Percentiles rank a stretch among this genome's conserved stretches.
phyloP scores from a whole-genome alignment of 345 rosid species.

The Linum usitatissimum region DNA sequence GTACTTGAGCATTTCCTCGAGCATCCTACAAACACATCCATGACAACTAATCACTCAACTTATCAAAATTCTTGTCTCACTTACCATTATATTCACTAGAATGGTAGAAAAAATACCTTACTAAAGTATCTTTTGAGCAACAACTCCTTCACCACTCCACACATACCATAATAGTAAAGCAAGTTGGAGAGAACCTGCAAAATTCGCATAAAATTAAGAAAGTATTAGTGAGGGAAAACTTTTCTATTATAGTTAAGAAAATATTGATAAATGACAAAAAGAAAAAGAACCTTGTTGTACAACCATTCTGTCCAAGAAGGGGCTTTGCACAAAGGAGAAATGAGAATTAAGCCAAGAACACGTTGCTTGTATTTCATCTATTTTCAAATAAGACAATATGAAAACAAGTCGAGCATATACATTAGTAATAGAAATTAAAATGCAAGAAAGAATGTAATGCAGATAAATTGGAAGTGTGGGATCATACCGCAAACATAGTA shows the following conservation, averaged over 20 bases:
- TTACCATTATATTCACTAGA: constrained; percentile 4
- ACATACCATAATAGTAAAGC: constrained; percentile 87
- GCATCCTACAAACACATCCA: constrained; percentile 52
- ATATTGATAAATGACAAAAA: no score
- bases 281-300: constrained; percentile 19
- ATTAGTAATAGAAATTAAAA: background rate
- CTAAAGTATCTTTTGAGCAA: constrained; percentile 82
- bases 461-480: constrained; percentile 9
- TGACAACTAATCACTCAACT: constrained; percentile 18
- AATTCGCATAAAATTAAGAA: background rate
- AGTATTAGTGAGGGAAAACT: background rate
- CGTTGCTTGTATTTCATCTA: constrained; percentile 91
- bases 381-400: constrained; percentile 13
- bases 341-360: constrained; percentile 79
- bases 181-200: constrained; percentile 74
- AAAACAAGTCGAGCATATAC: constrained; percentile 4
- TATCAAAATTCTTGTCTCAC: constrained; percentile 9
- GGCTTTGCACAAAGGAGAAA: constrained; percentile 84
- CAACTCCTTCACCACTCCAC: constrained; percentile 81
- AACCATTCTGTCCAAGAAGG: constrained; percentile 75
- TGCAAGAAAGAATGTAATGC: background rate
- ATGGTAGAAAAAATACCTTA: constrained; percentile 44
- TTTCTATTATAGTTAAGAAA: no score
- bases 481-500: constrained; percentile 81
- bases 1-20: constrained; percentile 66